Base-by-base conservation (phyloP, 495 filamentous ascomycete genomes). In the Annulohypoxylon maeteangense region DNA sequence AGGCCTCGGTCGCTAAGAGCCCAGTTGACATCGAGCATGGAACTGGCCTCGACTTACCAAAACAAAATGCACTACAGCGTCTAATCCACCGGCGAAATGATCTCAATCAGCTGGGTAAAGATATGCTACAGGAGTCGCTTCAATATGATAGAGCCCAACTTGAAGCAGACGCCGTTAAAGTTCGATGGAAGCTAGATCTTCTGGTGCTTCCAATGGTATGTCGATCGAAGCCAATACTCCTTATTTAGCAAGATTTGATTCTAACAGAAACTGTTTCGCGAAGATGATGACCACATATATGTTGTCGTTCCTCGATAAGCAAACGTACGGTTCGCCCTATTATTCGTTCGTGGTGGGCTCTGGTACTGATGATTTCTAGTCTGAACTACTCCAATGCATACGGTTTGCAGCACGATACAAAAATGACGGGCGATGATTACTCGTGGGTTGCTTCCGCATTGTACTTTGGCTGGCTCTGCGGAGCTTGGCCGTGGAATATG, bases 271-370 rank as follows among this genome's bases (percentile, higher is more conserved):
- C 6, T 25, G 6, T 10, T 51, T 12, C 4, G 27, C 25, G 25
- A 68, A 75, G 73, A 76, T 78, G 75, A 78, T 78, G 75, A 70
- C 53, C 7, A 78, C 75, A 0, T 76, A 76, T 29, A 78, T 78
- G 75, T 51, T 78, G 22, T 74, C 73, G 22, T 76, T 78, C 27
- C 75, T 78, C 22, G 75, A 78, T 38, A 78, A 78, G 42, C 75
- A 78, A 27, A 78, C 75, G 75, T 77, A 71, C n/a, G 75, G n/a
- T 38, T 53, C 2, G n/a, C 29, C 7, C 56, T 6, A 36, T n/a
- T 0, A 2, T 38, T 36, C 75, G 29, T 75, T 77, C 16, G 14
- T n/a, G n/a, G 5, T 25, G 27, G 3, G 36, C 3, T 18, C 14
- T 51, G 7, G 14, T 27, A 20, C 34, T 27, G 7, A 34, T 31